Evolutionary conservation across 768 basidiomycete species (phyloP).

Genomic region (Epithele typhae): DNA sequence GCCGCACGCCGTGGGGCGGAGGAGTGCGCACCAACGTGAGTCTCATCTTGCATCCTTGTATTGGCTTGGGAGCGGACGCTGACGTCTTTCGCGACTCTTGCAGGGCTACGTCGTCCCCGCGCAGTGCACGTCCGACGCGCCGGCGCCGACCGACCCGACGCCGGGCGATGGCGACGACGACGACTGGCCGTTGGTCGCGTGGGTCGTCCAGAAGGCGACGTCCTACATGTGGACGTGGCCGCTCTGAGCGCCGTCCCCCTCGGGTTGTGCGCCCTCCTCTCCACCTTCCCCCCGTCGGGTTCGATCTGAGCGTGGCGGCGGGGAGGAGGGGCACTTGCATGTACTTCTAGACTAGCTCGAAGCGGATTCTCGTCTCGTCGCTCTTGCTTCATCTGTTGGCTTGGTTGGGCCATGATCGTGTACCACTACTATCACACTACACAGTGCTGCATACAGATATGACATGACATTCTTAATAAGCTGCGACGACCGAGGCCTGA

Average conservation of each 20-base stretch:
- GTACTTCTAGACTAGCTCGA: no score
- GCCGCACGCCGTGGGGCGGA: constrained; percentile 90
- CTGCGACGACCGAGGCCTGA: no score
- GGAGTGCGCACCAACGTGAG: constrained; percentile 66
- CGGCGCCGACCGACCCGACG: neutral
- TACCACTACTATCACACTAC: no score
- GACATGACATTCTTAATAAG: no score
- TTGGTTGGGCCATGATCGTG: no score
- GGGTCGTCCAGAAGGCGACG: neutral
- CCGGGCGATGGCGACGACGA: neutral
- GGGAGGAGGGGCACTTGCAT: no score
- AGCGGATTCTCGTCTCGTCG: no score
- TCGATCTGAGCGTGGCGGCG: no score
- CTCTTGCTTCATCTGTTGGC: no score
- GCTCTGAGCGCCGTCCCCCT: neutral
- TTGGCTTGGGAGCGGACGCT: neutral
- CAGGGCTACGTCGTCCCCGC: constrained; percentile 41
- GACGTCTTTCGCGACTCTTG: constrained; percentile 4
- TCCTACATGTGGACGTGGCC: neutral
- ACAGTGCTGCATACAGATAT: no score
- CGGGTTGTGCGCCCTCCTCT: no score
- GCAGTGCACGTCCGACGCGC: constrained; percentile 29
- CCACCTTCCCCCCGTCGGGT: no score
- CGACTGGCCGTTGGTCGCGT: constrained; percentile 8
- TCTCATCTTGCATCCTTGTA: neutral